Evolutionary conservation across 306 rosid genomes (phyloP), one percentile per base, ranked within the genome.

Genomic region (Trifolium fragiferum): DNA sequence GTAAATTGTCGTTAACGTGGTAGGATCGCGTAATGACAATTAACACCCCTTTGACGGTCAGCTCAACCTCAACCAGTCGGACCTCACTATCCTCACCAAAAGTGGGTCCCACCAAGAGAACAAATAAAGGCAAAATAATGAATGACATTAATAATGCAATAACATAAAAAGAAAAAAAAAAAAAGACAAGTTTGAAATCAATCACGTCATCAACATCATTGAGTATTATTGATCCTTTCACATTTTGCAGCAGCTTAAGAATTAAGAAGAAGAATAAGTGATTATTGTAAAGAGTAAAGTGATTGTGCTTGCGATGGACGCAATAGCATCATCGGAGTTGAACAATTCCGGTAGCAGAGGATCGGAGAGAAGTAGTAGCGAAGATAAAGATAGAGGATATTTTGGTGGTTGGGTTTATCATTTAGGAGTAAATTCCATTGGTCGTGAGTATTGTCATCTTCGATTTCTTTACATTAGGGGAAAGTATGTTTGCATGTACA

Each of bases 361-460:
- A 21, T 81, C 81, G 74, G 84, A 81, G 27, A 74, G 78, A 5
- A n/a, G 11, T 15, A 60, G 54, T 40, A 30, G 33, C 33, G 90
- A 81, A 1, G 93, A 88, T 30, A 78, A 76, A 69, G 76, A 81
- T 1, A 54, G 81, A 77, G 81, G 85, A 54, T 62, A 57, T 93
- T 78, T 62, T 93, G 85, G 81, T 90, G 98, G 98, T 4, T 93
- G 97, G 96, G 91, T 93, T 4, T 93, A 91, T 66, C 98, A 93
- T 59, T 46, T 93, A 21, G 98, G 97, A 47, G 81, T 87, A 2
- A 93, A 93, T 76, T 85, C 96, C 25, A 80, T 93, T 20, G 97
- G 97, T 1, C 96, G 58, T 11, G 94, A 93, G 74, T 93, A 85
- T 21, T 90, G 97, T 73, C 98, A 87, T 72, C 96, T 91, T 5